Evolutionary conservation across 257 asterid species (phyloP).

Genomic region (Fraxinus anomala): DNA sequence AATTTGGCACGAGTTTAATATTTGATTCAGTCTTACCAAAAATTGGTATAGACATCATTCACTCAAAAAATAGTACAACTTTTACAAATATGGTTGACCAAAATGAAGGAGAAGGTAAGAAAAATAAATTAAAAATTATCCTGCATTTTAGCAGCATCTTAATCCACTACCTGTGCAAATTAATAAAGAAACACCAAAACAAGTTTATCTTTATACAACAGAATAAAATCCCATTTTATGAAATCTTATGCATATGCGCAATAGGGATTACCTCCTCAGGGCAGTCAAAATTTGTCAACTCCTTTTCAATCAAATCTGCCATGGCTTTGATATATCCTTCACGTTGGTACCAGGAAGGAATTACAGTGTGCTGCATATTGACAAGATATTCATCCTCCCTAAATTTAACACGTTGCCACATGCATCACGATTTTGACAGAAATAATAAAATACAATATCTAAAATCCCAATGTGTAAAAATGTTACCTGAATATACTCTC

Average conservation of each 20-base stretch:
- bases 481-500: conserved; percentile 87
- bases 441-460: conserved; percentile 22
- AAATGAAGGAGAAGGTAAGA: conserved; percentile 20
- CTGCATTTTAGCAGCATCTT: conserved; percentile 12
- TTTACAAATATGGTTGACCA: not conserved
- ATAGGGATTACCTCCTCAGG: conserved; percentile 66
- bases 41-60: not conserved
- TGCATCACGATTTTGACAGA: conserved; percentile 26
- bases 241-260: conserved; percentile 20
- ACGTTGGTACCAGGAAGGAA: conserved; percentile 99
- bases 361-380: conserved; percentile 99
- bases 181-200: not conserved
- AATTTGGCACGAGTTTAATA: not conserved
- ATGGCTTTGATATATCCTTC: conserved; percentile 97
- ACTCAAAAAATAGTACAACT: not conserved
- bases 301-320: conserved; percentile 86
- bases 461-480: conserved; percentile 29
- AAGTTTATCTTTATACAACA: conserved; percentile 22
- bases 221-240: not conserved
- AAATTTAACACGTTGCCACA: conserved; percentile 31
- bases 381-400: conserved; percentile 99
- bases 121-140: not conserved
- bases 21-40: not conserved
- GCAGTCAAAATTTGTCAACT: conserved; percentile 70
- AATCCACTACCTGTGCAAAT: conserved; percentile 3